Percentiles rank a stretch among this genome's conserved stretches.
phyloP scores from a whole-genome alignment of 2,329 filamentous ascomycete species.

The Emmonsia crescens region DNA sequence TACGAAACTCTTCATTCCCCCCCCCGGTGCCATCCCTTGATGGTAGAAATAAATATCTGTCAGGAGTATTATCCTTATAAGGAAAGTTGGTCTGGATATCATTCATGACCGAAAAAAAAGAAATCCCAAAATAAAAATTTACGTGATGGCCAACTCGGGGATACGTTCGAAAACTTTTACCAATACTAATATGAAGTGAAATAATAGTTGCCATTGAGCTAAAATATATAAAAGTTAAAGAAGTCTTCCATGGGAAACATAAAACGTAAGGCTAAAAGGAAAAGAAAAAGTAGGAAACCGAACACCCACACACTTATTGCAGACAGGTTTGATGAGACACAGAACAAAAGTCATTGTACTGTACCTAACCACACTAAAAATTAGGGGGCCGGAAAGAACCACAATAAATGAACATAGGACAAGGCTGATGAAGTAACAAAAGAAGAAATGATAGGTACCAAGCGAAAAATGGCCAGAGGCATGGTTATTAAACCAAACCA shows the following conservation, averaged over 20 bases:
- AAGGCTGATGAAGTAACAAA: not conserved
- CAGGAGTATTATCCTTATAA: not conserved
- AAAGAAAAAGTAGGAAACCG: not conserved
- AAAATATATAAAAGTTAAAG: not conserved
- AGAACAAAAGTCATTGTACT: not conserved
- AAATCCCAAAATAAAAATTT: not conserved
- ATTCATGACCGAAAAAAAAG: too few relatives aligned
- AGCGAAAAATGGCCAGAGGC: not conserved
- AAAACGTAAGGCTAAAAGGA: not conserved
- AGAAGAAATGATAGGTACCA: not conserved
- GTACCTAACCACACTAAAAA: not conserved
- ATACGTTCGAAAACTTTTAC: too few relatives aligned
- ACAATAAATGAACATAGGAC: not conserved
- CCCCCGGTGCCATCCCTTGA: not conserved
- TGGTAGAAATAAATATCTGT: not conserved
- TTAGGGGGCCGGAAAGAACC: not conserved
- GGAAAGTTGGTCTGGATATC: not conserved
- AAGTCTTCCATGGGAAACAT: not conserved
- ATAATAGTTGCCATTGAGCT: not conserved
- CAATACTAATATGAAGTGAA: not conserved
- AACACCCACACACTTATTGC: not conserved
- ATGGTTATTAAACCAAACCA: not conserved
- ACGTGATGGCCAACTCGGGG: too few relatives aligned
- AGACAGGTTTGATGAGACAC: not conserved
- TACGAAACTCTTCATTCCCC: not conserved